These are phyloP conservation scores for Chloris gayana DNA, from an alignment of 176 grass and related monocot species.

Conservation along the genomic window DNA sequence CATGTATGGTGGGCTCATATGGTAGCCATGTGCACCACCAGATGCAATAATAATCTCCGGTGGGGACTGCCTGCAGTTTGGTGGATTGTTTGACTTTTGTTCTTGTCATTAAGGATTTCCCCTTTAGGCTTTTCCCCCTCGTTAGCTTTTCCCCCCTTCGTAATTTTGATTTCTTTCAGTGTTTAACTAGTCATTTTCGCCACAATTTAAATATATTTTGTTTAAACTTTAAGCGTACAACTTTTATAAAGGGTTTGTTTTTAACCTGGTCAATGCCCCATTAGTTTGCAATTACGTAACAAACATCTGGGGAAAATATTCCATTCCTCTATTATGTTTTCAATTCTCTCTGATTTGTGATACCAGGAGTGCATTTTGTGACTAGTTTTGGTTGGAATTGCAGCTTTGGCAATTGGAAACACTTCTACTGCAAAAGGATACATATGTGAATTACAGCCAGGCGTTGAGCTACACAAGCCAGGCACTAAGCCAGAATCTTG, in stretches of 20 bases:
- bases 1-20: conserved; percentile 43
- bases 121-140: not conserved
- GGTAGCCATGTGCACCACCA: conserved; percentile 51
- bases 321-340: conserved; percentile 1
- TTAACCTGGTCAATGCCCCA: not conserved
- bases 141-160: too few relatives aligned
- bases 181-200: not conserved
- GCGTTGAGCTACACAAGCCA: conserved; percentile 86
- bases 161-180: not conserved
- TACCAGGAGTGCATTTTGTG: not conserved
- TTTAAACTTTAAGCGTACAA: conserved; percentile 1
- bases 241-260: conserved; percentile 20
- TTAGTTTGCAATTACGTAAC: not conserved
- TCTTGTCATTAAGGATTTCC: not conserved
- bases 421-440: conserved; percentile 89
- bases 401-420: conserved; percentile 97
- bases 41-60: conserved; percentile 40
- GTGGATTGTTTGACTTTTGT: conserved; percentile 27
- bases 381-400: conserved; percentile 33
- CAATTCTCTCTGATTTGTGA: conserved; percentile 1
- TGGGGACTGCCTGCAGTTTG: conserved; percentile 44
- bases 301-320: not conserved
- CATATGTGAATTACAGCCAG: conserved; percentile 91
- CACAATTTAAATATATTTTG: not conserved
- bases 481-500: conserved; percentile 80